Percentiles rank a stretch among this genome's conserved stretches.
phyloP scores from a whole-genome alignment of 371 early-diverging fungal species.

The Mucor plumbeus region DNA sequence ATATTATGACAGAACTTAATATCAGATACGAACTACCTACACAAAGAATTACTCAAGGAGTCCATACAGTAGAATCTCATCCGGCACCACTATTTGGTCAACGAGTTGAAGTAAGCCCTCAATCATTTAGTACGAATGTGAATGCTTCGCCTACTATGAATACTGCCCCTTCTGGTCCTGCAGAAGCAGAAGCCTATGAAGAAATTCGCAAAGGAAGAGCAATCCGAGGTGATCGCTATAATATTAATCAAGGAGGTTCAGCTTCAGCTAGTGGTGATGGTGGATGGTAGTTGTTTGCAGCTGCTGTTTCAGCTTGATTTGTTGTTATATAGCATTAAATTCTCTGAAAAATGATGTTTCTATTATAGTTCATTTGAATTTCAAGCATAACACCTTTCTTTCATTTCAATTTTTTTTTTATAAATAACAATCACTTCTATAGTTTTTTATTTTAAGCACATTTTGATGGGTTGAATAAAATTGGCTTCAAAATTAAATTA shows the following conservation, averaged over 20 bases:
- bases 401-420: too few relatives aligned
- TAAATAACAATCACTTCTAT: too few relatives aligned
- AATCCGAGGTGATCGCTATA: background rate
- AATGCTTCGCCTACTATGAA: background rate
- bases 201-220: background rate
- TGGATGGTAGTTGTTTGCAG: background rate
- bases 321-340: too few relatives aligned
- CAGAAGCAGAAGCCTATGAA: background rate
- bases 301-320: too few relatives aligned
- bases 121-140: background rate
- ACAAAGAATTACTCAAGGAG: constrained; percentile 25
- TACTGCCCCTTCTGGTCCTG: background rate
- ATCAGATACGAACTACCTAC: constrained; percentile 61
- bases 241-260: constrained; percentile 1
- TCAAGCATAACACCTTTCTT: too few relatives aligned
- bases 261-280: background rate
- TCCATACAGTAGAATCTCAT: background rate
- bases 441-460: too few relatives aligned
- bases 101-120: background rate
- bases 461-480: too few relatives aligned
- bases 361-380: too few relatives aligned
- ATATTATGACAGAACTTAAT: constrained; percentile 56
- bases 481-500: too few relatives aligned
- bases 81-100: constrained; percentile 1
- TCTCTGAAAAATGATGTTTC: too few relatives aligned